A percentile compares a stretch with the other conserved stretches of the same genome.
Conservation (phyloP, 2,329 filamentous ascomycete genomes). For the Neurospora crassa region DNA sequence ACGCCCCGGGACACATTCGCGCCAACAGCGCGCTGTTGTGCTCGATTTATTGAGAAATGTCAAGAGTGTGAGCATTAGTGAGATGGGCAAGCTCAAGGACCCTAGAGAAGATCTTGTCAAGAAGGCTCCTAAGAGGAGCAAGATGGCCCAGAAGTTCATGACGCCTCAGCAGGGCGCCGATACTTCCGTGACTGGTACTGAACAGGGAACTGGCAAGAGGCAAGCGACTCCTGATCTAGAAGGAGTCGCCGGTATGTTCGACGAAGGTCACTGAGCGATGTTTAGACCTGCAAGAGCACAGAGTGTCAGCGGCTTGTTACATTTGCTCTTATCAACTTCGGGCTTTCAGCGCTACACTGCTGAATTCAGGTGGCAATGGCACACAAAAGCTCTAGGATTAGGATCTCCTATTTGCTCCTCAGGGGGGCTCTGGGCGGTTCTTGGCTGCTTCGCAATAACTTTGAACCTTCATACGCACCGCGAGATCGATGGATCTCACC, state of each 20-base stretch:
- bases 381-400: background rate
- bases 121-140: conserved; percentile 40
- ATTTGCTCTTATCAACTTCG: background rate
- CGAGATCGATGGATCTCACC: background rate
- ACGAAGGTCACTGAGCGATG: conserved; percentile 16
- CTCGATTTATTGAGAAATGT: conserved; percentile 79
- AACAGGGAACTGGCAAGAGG: conserved; percentile 18
- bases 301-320: background rate
- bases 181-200: conserved; percentile 14
- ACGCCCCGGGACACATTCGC: conserved; percentile 49
- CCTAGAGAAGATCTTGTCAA: conserved; percentile 18
- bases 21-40: conserved; percentile 71
- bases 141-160: conserved; percentile 60
- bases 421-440: background rate
- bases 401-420: background rate
- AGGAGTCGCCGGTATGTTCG: conserved; percentile 43
- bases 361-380: background rate
- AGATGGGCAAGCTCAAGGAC: conserved; percentile 77
- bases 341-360: background rate
- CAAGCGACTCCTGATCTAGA: conserved; percentile 41
- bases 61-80: conserved; percentile 83
- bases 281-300: background rate
- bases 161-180: conserved; percentile 31
- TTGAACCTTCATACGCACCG: background rate
- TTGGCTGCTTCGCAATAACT: background rate